phyloP scores from a whole-genome alignment of 2,329 filamentous ascomycete species.

The Fusarium oligoseptatum region DNA sequence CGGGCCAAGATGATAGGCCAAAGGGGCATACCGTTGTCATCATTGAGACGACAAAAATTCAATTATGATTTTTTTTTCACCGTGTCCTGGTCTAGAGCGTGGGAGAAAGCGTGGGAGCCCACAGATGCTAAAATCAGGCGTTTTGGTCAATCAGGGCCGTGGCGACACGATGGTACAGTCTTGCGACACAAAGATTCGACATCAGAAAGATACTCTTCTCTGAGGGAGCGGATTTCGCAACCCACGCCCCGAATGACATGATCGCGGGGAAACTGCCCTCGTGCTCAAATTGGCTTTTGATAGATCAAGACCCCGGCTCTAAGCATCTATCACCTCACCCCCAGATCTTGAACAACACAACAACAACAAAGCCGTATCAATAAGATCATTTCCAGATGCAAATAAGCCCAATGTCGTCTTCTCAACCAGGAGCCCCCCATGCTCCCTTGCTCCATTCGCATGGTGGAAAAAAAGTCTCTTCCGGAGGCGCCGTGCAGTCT shows the following conservation, averaged over 20 bases:
- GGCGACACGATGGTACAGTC: slow-evolving; percentile 26
- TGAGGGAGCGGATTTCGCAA: slow-evolving; percentile 37
- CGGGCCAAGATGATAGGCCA: not conserved
- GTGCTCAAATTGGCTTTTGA: slow-evolving; percentile 34
- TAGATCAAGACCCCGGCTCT: slow-evolving; percentile 26
- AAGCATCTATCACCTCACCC: slow-evolving; percentile 16
- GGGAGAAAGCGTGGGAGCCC: slow-evolving; percentile 4
- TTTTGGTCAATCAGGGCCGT: slow-evolving; percentile 19
- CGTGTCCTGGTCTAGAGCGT: not conserved
- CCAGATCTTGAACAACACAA: slow-evolving; percentile 6
- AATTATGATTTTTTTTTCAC: not conserved
- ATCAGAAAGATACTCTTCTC: slow-evolving; percentile 4
- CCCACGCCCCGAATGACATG: slow-evolving; percentile 41
- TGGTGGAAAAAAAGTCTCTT: slow-evolving; percentile 2
- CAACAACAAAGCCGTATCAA: slow-evolving; percentile 15
- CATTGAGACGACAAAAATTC: not conserved
- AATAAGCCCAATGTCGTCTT: slow-evolving; percentile 12
- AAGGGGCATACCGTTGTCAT: slow-evolving; percentile 1
- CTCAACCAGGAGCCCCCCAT: slow-evolving; percentile 22
- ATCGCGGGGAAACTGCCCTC: slow-evolving; percentile 41
- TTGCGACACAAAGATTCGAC: slow-evolving; percentile 32
- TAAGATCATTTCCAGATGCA: slow-evolving; percentile 33
- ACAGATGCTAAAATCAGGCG: not conserved
- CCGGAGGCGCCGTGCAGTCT: slow-evolving; percentile 21
- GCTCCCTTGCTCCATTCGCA: slow-evolving; percentile 5